Percentiles rank a stretch among this genome's conserved stretches.
Conservation (phyloP, 768 basidiomycete genomes). For the Mycena filopes region DNA sequence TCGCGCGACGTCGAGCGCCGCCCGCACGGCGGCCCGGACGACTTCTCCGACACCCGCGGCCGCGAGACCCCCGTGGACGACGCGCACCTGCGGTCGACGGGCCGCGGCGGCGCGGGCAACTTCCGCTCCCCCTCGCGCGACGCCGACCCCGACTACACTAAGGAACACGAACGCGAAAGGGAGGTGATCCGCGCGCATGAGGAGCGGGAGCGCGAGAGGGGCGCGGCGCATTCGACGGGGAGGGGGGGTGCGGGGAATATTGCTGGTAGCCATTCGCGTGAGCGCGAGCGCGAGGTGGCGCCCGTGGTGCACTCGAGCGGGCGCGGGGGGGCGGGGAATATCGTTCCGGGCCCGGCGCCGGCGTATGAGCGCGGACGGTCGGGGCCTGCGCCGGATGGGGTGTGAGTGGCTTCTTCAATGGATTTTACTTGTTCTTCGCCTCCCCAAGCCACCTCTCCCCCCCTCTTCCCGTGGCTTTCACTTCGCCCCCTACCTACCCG, state of each 20-base stretch:
- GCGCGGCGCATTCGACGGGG: conserved; percentile 61
- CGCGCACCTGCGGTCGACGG: conserved; percentile 63
- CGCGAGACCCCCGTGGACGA: conserved; percentile 60
- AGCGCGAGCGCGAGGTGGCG: conserved; percentile 15
- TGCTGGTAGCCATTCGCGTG: conserved; percentile 59
- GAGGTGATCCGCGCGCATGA: conserved; percentile 51
- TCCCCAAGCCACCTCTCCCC: neutral
- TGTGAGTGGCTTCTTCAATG: conserved; percentile 51
- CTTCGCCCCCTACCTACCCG: no score
- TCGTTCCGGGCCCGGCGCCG: conserved; percentile 44
- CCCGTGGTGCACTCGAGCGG: conserved; percentile 59
- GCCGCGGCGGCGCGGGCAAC: conserved; percentile 89
- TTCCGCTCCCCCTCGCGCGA: conserved; percentile 83
- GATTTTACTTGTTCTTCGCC: neutral
- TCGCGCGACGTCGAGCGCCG: conserved; percentile 65
- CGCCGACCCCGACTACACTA: conserved; percentile 40
- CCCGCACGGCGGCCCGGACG: conserved; percentile 59
- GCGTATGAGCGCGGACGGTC: conserved; percentile 40
- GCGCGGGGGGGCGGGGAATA: conserved; percentile 74
- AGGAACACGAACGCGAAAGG: conserved; percentile 48
- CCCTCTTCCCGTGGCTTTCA: no score
- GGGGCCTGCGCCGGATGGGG: conserved; percentile 43
- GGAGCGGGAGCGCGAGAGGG: conserved; percentile 41
- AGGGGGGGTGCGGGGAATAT: conserved; percentile 78
- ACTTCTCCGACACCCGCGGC: conserved; percentile 68